Evolutionary conservation across 768 basidiomycete genomes (phyloP).

Genomic region (Lepiota subincarnata): DNA sequence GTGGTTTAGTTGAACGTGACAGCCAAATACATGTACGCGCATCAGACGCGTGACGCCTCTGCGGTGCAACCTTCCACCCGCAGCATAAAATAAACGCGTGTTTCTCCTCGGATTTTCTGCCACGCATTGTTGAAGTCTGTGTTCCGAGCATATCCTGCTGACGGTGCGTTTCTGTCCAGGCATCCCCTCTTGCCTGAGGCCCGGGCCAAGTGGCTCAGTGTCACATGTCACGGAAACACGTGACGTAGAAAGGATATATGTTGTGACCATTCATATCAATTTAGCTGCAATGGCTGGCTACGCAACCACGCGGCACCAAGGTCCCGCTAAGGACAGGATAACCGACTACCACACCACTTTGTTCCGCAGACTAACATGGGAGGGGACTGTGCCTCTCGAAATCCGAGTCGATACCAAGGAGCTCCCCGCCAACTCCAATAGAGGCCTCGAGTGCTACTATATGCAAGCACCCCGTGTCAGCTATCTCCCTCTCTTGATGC

Average conservation of each 20-base stretch:
- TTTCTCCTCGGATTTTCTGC: not conserved
- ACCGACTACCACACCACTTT: constrained; percentile 65
- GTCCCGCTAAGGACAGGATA: constrained; percentile 31
- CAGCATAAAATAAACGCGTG: not conserved
- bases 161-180: too few species aligned
- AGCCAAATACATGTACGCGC: constrained; percentile 6
- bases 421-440: constrained; percentile 85
- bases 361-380: constrained; percentile 87
- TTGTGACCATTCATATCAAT: constrained; percentile 1
- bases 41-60: constrained; percentile 9
- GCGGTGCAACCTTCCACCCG: not conserved
- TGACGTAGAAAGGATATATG: not conserved
- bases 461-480: constrained; percentile 87
- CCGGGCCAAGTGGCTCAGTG: not conserved
- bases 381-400: constrained; percentile 85
- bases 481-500: constrained; percentile 88
- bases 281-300: constrained; percentile 42
- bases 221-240: constrained; percentile 4
- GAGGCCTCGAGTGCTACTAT: constrained; percentile 86
- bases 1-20: constrained; percentile 9
- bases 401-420: constrained; percentile 87
- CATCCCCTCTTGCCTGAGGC: too few species aligned
- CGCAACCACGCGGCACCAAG: constrained; percentile 46
- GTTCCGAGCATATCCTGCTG: too few species aligned
- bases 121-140: too few species aligned